Conservation (phyloP, 2,329 filamentous ascomycete genomes). For the Rugonectria rugulosa region DNA sequence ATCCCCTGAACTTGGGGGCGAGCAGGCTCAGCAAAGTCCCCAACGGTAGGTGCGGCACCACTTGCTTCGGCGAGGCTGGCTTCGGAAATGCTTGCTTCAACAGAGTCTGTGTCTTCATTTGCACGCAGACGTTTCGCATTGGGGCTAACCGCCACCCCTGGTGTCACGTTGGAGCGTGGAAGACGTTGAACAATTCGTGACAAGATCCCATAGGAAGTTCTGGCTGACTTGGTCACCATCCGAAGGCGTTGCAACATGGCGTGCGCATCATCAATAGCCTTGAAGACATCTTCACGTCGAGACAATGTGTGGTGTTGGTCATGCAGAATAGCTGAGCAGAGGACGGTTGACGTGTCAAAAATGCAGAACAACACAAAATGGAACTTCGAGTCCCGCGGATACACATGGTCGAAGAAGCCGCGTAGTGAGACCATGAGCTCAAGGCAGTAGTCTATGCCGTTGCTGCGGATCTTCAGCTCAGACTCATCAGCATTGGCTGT, state of each 20-base stretch:
- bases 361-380: constrained; percentile 58
- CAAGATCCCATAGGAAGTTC: constrained; percentile 44
- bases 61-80: background rate
- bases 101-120: constrained; percentile 1
- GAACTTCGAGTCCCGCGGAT: constrained; percentile 56
- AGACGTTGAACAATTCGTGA: constrained; percentile 41
- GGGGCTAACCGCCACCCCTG: constrained; percentile 17
- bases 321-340: constrained; percentile 60
- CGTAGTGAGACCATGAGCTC: constrained; percentile 51
- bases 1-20: background rate
- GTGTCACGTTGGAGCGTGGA: constrained; percentile 32
- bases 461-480: constrained; percentile 49
- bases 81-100: background rate
- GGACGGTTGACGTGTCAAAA: constrained; percentile 58
- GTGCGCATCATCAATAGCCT: constrained; percentile 48
- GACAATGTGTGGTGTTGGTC: constrained; percentile 52
- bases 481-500: constrained; percentile 34
- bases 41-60: background rate
- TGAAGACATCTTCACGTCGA: constrained; percentile 49
- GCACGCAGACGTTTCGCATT: constrained; percentile 17
- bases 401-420: constrained; percentile 52
- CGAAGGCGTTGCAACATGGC: constrained; percentile 44
- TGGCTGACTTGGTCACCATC: constrained; percentile 42
- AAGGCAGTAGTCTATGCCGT: constrained; percentile 53
- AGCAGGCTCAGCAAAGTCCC: background rate